Conservation (phyloP, 2,329 filamentous ascomycete genomes). For the Pestalotiopsis sp. region DNA sequence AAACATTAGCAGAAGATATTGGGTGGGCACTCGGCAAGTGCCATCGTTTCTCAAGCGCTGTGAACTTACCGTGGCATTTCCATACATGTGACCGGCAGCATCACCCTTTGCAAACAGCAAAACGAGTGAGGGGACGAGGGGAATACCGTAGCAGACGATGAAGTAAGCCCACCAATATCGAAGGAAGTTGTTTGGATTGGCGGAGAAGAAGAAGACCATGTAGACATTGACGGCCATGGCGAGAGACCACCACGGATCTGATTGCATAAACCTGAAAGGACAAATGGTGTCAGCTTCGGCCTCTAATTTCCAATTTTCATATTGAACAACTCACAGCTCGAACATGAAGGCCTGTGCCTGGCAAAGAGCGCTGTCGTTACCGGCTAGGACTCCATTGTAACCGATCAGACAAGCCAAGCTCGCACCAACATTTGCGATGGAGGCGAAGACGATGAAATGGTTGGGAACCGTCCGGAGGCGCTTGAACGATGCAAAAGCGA, state of each 20-base stretch:
- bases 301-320: neutral
- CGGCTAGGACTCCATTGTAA: constrained; percentile 60
- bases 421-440: constrained; percentile 60
- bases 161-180: constrained; percentile 73
- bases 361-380: constrained; percentile 59
- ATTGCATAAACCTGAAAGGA: constrained; percentile 69
- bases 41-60: neutral
- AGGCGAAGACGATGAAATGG: constrained; percentile 64
- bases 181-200: constrained; percentile 67
- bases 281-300: constrained; percentile 5
- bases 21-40: too few relatives aligned
- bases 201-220: constrained; percentile 65
- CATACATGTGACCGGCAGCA: constrained; percentile 47
- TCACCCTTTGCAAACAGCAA: constrained; percentile 59
- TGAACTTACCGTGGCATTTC: constrained; percentile 55
- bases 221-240: constrained; percentile 85
- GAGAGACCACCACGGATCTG: constrained; percentile 76
- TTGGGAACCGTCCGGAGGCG: constrained; percentile 60
- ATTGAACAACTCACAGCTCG: constrained; percentile 59
- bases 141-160: constrained; percentile 70
- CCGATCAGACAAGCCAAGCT: constrained; percentile 72
- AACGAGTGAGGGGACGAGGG: constrained; percentile 66
- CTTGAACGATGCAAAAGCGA: constrained; percentile 53
- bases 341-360: constrained; percentile 63
- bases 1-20: neutral